Conservation (phyloP, 352 stramenopile genomes). For the Phytophthora hybrid region DNA sequence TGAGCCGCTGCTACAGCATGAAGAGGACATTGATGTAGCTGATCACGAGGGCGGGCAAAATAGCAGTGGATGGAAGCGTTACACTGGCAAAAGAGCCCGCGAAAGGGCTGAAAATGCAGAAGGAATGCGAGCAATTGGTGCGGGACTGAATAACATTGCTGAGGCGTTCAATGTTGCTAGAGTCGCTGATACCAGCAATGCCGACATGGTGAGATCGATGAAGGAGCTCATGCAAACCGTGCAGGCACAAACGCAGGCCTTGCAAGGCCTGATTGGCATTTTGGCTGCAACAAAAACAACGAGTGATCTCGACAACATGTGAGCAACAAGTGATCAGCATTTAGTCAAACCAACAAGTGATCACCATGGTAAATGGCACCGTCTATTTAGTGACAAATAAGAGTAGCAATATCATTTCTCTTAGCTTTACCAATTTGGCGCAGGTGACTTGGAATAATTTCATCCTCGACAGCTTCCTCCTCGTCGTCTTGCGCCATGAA, state of each 20-base stretch:
- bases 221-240: neutral
- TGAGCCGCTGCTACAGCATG: neutral
- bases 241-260: conserved; percentile 4
- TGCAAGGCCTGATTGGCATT: neutral
- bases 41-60: neutral
- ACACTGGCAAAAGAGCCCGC: neutral
- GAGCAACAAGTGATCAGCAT: too few species aligned
- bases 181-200: neutral
- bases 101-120: conserved; percentile 4
- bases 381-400: conserved; percentile 6
- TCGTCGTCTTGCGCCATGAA: neutral
- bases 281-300: too few species aligned
- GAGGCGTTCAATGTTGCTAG: conserved; percentile 7
- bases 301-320: too few species aligned
- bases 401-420: conserved; percentile 7
- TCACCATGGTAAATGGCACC: too few species aligned
- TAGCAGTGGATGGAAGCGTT: neutral
- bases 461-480: neutral
- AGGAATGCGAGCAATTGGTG: neutral
- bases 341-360: too few species aligned
- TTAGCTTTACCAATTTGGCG: neutral
- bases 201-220: neutral
- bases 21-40: neutral
- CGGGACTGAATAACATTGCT: conserved; percentile 10
- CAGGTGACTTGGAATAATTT: conserved; percentile 1